These are phyloP conservation scores for Rhododendron simsii DNA, from an alignment of 148 eudicot species.

Conservation along the genomic window DNA sequence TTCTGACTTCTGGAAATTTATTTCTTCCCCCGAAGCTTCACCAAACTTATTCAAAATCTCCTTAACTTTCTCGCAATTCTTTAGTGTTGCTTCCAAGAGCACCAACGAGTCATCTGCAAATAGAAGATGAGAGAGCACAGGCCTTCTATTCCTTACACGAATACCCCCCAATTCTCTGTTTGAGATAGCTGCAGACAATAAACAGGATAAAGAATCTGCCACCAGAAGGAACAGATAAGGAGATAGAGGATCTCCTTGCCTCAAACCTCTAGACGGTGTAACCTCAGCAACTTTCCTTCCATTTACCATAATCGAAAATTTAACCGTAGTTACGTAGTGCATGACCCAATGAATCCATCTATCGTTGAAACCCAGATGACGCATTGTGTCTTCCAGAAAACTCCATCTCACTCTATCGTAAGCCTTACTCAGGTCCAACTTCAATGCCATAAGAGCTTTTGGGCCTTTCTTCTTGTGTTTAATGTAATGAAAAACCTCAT, in stretches of 20 bases:
- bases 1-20: no score
- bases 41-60: rapidly evolving
- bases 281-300: rapidly evolving
- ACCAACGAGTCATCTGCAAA: background rate
- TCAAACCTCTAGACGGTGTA: background rate
- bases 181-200: no score
- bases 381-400: no score
- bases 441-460: rapidly evolving
- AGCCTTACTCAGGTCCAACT: background rate
- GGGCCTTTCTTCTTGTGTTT: background rate
- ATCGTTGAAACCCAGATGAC: rapidly evolving
- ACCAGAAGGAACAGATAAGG: background rate
- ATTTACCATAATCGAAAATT: no score
- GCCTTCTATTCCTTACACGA: background rate
- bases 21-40: background rate
- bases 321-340: rapidly evolving
- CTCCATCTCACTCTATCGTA: background rate
- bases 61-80: rapidly evolving
- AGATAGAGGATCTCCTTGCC: background rate
- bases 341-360: background rate
- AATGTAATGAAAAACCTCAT: background rate
- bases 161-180: no score
- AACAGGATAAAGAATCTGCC: no score
- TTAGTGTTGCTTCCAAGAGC: rapidly evolving
- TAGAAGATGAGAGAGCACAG: background rate